Evolutionary conservation across 345 rosid genomes (phyloP), one percentile per base, ranked within the genome.

Genomic region (Kernera saxatilis): DNA sequence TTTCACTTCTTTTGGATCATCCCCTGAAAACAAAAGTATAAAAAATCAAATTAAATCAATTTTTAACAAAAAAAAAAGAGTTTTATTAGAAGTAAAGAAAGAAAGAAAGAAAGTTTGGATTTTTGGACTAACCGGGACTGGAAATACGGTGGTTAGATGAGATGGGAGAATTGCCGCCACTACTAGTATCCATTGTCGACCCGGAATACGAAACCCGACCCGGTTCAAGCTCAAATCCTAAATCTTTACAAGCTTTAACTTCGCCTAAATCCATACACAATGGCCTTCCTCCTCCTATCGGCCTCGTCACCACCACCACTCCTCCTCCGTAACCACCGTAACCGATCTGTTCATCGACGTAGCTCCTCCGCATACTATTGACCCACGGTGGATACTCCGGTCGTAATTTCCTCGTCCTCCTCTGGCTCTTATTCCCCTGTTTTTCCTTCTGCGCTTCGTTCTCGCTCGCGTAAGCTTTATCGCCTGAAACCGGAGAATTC

Each of bases 261-360:
- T 91, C 94, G 35, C 76, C 97, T 82, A 91, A 53, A 67, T 86
- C 99, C 97, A 94, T 91, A 73, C 99, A 91, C 82, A 94, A 45
- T 1, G 91, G 71, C 69, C 88, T 82, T 37, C 70, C 71, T 70
- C 97, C 99, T 62, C 97, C 96, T 61, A 81, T 85, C 0, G 96
- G 89, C 84, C 85, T 85, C 18, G 93, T 88, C 48, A 94, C 87
- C 78, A 94, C 88, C 82, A 89, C 69, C 80, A 91, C 21, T 12
- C 84, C 81, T 17, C 69, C 70, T 1, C 85, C 78, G 30, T 80
- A 80, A 19, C 90, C 84, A 3, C 67, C 60, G 68, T 78, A 30
- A 52, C 45, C 56, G 9, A 29, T 67, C 55, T 46, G 65, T 66
- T 78, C 73, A 8, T 56, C 78, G 0, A 27, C 26, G 64, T 35